These are phyloP conservation scores for Globisporangium cylindrosporum DNA, from an alignment of 352 stramenopile genomes.

Conservation along the genomic window DNA sequence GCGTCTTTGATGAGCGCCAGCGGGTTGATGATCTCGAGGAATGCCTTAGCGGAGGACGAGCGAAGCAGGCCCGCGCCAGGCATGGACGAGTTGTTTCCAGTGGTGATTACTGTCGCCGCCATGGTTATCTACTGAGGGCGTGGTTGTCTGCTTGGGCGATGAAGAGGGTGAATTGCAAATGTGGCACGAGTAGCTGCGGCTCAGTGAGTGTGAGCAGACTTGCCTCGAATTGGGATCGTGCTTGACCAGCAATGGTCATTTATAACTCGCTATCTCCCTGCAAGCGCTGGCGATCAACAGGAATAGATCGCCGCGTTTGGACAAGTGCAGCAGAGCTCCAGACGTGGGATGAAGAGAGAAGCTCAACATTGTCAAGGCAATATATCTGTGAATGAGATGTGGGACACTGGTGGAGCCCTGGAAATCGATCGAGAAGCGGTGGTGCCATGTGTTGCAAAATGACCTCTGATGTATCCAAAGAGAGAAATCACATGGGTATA, in stretches of 20 bases:
- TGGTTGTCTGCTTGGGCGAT: background rate
- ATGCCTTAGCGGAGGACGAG: conserved; percentile 24
- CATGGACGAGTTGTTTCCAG: conserved; percentile 4
- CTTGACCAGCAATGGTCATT: background rate
- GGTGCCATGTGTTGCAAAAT: background rate
- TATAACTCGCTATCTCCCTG: background rate
- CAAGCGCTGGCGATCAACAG: background rate
- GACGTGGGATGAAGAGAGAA: background rate
- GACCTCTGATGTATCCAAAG: background rate
- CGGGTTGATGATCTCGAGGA: conserved; percentile 56
- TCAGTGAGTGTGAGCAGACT: background rate
- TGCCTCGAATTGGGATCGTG: background rate
- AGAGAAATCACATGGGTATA: background rate
- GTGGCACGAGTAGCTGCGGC: background rate
- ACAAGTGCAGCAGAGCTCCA: background rate
- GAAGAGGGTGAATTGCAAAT: background rate
- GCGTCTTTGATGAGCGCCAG: conserved; percentile 53
- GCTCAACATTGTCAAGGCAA: background rate
- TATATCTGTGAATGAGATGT: background rate
- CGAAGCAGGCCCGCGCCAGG: background rate
- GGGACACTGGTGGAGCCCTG: background rate
- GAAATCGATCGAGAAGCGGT: background rate
- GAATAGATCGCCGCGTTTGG: background rate
- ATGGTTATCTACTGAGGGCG: conserved; percentile 9
- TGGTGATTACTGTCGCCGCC: conserved; percentile 12